Evolutionary conservation across 768 basidiomycete genomes (phyloP).

Genomic region (Pleurotus eryngii): DNA sequence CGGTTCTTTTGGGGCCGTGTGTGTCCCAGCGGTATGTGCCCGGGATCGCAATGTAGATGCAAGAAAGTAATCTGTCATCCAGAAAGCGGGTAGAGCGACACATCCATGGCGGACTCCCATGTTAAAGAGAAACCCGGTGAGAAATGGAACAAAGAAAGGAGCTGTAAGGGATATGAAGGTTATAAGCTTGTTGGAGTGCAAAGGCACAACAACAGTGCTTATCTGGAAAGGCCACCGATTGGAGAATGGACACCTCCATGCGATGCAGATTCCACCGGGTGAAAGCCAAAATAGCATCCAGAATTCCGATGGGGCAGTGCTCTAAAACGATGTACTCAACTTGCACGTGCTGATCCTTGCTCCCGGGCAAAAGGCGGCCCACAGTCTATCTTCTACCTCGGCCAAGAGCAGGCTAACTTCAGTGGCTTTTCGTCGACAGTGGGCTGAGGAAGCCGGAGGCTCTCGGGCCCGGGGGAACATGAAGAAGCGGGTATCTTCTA

Average conservation of each 20-base stretch:
- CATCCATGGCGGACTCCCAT: neutral
- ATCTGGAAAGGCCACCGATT: neutral
- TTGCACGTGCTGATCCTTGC: constrained; percentile 61
- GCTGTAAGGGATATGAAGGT: neutral
- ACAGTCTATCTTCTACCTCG: constrained; percentile 66
- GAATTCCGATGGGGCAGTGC: neutral
- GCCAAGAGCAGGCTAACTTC: constrained; percentile 63
- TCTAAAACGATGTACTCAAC: constrained; percentile 36
- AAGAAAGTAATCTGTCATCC: neutral
- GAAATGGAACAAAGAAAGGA: neutral
- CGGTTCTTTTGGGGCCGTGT: too few relatives aligned
- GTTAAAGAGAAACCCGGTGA: neutral
- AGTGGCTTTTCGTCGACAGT: constrained; percentile 25
- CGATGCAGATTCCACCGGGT: neutral
- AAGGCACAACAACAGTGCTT: too few relatives aligned
- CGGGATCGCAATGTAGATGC: neutral
- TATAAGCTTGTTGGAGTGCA: neutral
- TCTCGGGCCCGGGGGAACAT: neutral
- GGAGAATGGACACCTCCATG: neutral
- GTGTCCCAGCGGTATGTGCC: too few relatives aligned
- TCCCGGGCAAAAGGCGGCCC: constrained; percentile 53
- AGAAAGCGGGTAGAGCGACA: neutral
- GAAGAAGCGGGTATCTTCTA: neutral
- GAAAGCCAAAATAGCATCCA: neutral
- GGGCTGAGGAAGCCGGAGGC: constrained; percentile 19